phyloP scores from a whole-genome alignment of 768 basidiomycete species.

The Panaeolus papilionaceus region DNA sequence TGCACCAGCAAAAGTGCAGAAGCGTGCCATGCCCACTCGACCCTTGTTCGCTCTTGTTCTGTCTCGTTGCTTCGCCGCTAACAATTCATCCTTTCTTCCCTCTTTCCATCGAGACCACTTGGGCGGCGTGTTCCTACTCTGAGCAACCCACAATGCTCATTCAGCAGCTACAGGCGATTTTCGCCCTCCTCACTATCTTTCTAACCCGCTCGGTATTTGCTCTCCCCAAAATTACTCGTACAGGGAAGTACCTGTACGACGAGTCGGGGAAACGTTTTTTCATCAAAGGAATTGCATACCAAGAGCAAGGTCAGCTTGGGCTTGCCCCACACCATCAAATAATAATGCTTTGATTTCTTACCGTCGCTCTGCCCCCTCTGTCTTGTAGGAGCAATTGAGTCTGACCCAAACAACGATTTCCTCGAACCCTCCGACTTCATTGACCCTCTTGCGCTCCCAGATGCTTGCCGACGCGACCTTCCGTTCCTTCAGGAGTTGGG shows the following conservation, averaged over 20 bases:
- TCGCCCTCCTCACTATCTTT: slow-evolving; percentile 45
- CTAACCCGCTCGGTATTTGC: slow-evolving; percentile 57
- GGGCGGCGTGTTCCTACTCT: background rate
- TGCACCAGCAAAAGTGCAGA: background rate
- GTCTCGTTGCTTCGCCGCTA: background rate
- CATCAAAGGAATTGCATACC: slow-evolving; percentile 90
- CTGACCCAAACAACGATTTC: slow-evolving; percentile 56
- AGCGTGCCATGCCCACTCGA: background rate
- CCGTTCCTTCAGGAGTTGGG: slow-evolving; percentile 77
- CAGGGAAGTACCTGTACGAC: slow-evolving; percentile 82
- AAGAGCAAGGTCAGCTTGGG: slow-evolving; percentile 65
- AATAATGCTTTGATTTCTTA: background rate
- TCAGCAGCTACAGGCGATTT: slow-evolving; percentile 37
- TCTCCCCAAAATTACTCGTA: slow-evolving; percentile 68
- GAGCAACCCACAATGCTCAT: slow-evolving; percentile 9
- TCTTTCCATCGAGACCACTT: background rate
- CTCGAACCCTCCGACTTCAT: slow-evolving; percentile 74
- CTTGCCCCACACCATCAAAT: background rate
- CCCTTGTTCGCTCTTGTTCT: slow-evolving; percentile 6
- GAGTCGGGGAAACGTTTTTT: slow-evolving; percentile 80
- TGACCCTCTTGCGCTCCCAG: slow-evolving; percentile 75
- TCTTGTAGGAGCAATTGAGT: background rate
- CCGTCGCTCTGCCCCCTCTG: background rate
- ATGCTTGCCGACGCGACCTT: slow-evolving; percentile 79
- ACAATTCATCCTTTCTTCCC: slow-evolving; percentile 1